Evolutionary conservation across 352 stramenopile species (phyloP).

Genomic region (Phytophthora multivora): DNA sequence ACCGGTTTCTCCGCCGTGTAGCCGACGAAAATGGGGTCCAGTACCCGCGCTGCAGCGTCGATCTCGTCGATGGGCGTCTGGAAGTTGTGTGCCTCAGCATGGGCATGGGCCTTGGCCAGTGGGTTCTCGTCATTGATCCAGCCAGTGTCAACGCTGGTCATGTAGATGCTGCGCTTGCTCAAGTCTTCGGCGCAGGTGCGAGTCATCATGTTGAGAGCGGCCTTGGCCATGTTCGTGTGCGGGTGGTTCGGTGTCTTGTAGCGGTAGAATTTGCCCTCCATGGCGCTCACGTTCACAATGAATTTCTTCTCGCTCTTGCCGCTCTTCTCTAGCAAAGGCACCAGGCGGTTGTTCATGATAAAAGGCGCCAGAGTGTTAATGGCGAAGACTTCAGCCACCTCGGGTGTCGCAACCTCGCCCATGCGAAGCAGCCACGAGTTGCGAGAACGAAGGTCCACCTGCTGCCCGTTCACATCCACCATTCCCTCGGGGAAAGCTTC

Average conservation of each 20-base stretch:
- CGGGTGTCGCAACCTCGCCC: conserved; percentile 89
- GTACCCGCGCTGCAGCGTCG: conserved; percentile 93
- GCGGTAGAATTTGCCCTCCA: conserved; percentile 98
- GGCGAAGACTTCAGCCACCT: conserved; percentile 89
- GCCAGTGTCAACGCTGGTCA: conserved; percentile 98
- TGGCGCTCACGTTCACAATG: conserved; percentile 97
- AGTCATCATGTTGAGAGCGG: conserved; percentile 99
- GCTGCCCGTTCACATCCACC: conserved; percentile 96
- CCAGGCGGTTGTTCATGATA: conserved; percentile 95
- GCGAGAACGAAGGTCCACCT: conserved; percentile 93
- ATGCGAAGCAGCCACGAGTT: conserved; percentile 97
- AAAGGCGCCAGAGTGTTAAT: conserved; percentile 98
- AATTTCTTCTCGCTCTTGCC: conserved; percentile 79
- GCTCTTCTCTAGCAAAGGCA: conserved; percentile 87
- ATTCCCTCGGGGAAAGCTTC: conserved; percentile 73
- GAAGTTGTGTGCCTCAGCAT: conserved; percentile 93
- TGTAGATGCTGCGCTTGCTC: conserved; percentile 94
- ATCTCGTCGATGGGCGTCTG: conserved; percentile 98
- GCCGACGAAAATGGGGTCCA: conserved; percentile 95
- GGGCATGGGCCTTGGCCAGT: conserved; percentile 92
- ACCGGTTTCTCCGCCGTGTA: conserved; percentile 69
- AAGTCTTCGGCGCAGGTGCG: conserved; percentile 95
- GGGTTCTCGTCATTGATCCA: conserved; percentile 99
- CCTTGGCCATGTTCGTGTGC: conserved; percentile 99
- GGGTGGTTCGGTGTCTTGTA: conserved; percentile 97